A percentile compares a stretch with the other conserved stretches of the same genome.
These are phyloP conservation scores for Mucor mucedo DNA, from an alignment of 371 early-diverging fungal genomes.

Conservation along the genomic window DNA sequence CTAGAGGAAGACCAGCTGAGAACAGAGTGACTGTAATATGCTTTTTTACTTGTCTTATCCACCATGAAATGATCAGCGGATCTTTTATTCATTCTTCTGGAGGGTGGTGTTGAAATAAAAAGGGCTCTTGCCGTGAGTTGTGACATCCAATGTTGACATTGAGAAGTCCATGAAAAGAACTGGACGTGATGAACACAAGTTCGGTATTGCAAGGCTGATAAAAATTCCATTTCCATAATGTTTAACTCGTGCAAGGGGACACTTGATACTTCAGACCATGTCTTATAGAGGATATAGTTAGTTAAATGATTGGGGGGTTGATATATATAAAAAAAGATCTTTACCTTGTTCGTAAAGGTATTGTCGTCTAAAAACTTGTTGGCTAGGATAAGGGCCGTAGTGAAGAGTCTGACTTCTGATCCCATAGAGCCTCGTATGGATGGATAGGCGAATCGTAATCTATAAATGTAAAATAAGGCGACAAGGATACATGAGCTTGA, in stretches of 20 bases:
- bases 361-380: constrained; percentile 72
- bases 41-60: neutral
- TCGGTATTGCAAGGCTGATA: constrained; percentile 59
- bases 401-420: constrained; percentile 65
- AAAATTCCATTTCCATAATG: constrained; percentile 75
- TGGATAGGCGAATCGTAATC: constrained; percentile 38
- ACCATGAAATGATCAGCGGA: constrained; percentile 1
- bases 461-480: constrained; percentile 44
- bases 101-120: neutral
- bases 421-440: constrained; percentile 44
- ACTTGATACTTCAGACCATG: constrained; percentile 72
- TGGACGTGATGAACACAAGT: constrained; percentile 34
- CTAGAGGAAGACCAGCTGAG: constrained; percentile 12
- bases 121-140: neutral
- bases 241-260: constrained; percentile 64
- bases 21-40: neutral
- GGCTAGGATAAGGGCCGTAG: constrained; percentile 64
- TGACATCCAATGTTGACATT: constrained; percentile 41
- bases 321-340: no score
- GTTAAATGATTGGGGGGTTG: neutral
- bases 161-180: constrained; percentile 37
- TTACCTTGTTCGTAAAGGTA: constrained; percentile 68
- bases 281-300: constrained; percentile 33
- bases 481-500: constrained; percentile 40
- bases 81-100: neutral